These are phyloP conservation scores for Ogataea angusta DNA, from an alignment of 805 yeast genomes.

Conservation along the genomic window DNA sequence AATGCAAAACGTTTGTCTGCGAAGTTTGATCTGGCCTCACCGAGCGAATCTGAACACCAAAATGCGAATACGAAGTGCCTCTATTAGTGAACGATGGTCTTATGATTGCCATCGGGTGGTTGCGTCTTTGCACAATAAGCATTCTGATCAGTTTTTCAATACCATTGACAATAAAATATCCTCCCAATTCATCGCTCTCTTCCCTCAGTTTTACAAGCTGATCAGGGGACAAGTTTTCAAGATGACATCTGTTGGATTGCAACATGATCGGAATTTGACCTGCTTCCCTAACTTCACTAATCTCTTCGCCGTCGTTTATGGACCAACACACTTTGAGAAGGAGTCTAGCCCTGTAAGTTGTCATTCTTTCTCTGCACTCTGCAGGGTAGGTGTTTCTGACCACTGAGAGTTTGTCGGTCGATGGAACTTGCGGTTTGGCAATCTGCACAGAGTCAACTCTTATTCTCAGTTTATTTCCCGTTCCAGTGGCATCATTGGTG, in stretches of 20 bases:
- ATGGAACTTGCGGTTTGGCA: conserved; percentile 75
- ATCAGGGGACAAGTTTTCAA: conserved; percentile 77
- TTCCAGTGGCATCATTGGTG: conserved; percentile 58
- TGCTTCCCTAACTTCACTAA: conserved; percentile 79
- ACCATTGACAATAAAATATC: conserved; percentile 94
- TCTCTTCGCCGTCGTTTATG: conserved; percentile 84
- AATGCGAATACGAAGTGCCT: conserved; percentile 85
- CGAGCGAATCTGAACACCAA: conserved; percentile 89
- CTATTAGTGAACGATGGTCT: conserved; percentile 93
- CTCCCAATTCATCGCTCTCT: conserved; percentile 95
- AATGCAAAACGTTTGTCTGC: conserved; percentile 95
- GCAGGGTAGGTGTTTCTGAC: conserved; percentile 80
- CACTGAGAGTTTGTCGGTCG: conserved; percentile 66
- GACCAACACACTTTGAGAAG: conserved; percentile 78
- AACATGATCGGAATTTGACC: conserved; percentile 93
- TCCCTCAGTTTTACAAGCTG: conserved; percentile 77
- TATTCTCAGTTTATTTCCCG: conserved; percentile 82
- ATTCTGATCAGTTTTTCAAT: conserved; percentile 94
- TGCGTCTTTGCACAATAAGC: conserved; percentile 96
- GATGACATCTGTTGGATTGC: conserved; percentile 85
- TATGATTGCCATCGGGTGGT: conserved; percentile 96
- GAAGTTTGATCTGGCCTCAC: conserved; percentile 98
- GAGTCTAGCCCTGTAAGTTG: conserved; percentile 75
- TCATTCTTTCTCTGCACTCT: conserved; percentile 87
- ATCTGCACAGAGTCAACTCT: conserved; percentile 89